A percentile compares a stretch with the other conserved stretches of the same genome.
phyloP scores from a whole-genome alignment of 352 stramenopile species.

The Phytophthora kernoviae region DNA sequence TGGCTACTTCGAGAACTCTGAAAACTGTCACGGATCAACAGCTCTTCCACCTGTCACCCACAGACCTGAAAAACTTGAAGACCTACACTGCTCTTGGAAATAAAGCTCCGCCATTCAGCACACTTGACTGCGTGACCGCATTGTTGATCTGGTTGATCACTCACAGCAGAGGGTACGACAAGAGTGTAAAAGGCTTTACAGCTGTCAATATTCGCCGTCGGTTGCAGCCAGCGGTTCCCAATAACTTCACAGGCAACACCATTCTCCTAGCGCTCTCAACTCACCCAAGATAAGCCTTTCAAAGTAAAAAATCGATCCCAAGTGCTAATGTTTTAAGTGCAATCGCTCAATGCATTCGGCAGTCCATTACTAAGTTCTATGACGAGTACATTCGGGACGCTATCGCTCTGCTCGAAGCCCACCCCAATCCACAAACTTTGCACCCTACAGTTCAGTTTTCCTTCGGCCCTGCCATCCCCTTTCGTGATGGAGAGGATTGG shows the following conservation, averaged over 20 bases:
- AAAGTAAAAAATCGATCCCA: background rate
- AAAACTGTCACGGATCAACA: slow-evolving; percentile 2
- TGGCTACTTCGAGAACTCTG: background rate
- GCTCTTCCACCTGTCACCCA: slow-evolving; percentile 4
- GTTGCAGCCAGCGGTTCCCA: slow-evolving; percentile 1
- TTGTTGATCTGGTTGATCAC: slow-evolving; percentile 14
- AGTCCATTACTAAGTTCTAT: slow-evolving; percentile 9
- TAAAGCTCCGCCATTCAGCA: slow-evolving; percentile 2
- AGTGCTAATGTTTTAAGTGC: background rate
- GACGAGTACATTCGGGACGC: slow-evolving; percentile 16
- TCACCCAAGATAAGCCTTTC: slow-evolving; percentile 3
- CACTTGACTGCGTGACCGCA: slow-evolving; percentile 15
- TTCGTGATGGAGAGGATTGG: slow-evolving; percentile 12
- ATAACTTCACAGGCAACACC: slow-evolving; percentile 10
- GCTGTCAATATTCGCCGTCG: slow-evolving; percentile 12
- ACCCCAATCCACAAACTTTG: background rate
- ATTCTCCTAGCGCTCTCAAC: slow-evolving; percentile 11
- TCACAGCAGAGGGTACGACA: slow-evolving; percentile 5
- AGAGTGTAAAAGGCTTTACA: slow-evolving; percentile 10
- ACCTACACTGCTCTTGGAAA: background rate
- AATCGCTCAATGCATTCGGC: slow-evolving; percentile 5
- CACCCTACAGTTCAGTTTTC: background rate
- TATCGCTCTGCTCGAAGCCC: slow-evolving; percentile 8
- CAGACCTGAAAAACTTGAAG: slow-evolving; percentile 7
- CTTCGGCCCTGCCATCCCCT: slow-evolving; percentile 12